Conservation (phyloP, 129 eudicot species). For the Centrapalus pauciflorus region DNA sequence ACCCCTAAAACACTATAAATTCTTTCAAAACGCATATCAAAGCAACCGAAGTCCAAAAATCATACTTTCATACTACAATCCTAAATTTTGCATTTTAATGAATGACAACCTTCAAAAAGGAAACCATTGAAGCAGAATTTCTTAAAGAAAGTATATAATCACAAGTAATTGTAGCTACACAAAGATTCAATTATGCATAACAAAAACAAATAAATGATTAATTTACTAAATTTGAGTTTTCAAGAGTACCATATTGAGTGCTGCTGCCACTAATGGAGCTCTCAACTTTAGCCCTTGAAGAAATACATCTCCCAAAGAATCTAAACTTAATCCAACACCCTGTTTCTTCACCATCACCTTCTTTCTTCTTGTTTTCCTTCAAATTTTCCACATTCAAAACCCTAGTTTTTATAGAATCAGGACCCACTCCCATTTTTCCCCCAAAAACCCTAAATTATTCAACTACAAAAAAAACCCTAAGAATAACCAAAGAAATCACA, state of each 20-base stretch:
- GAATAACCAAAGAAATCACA: background rate
- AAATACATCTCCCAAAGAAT: conserved; percentile 54
- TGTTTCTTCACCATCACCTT: conserved; percentile 29
- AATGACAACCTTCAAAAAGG: background rate
- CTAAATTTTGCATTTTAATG: background rate
- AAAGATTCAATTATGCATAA: conserved; percentile 10
- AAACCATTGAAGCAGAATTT: conserved; percentile 12
- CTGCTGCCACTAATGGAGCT: conserved; percentile 57
- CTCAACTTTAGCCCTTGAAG: conserved; percentile 65
- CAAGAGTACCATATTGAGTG: conserved; percentile 46
- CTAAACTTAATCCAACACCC: conserved; percentile 69
- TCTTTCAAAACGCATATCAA: too few relatives aligned
- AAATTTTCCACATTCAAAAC: conserved; percentile 31
- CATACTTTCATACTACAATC: conserved; percentile 2
- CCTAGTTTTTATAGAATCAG: conserved; percentile 37
- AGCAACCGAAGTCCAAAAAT: too few relatives aligned
- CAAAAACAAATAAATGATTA: background rate
- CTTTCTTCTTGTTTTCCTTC: conserved; percentile 38
- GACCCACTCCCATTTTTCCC: conserved; percentile 48
- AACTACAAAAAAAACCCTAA: conserved; percentile 10
- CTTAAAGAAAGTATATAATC: background rate
- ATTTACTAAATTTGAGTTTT: background rate
- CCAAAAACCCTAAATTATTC: conserved; percentile 26
- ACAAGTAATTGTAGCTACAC: background rate
- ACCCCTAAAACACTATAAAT: too few relatives aligned